Percentiles rank a stretch among this genome's conserved stretches.
phyloP scores from a whole-genome alignment of 768 basidiomycete genomes.

The Sarcomyxa edulis region DNA sequence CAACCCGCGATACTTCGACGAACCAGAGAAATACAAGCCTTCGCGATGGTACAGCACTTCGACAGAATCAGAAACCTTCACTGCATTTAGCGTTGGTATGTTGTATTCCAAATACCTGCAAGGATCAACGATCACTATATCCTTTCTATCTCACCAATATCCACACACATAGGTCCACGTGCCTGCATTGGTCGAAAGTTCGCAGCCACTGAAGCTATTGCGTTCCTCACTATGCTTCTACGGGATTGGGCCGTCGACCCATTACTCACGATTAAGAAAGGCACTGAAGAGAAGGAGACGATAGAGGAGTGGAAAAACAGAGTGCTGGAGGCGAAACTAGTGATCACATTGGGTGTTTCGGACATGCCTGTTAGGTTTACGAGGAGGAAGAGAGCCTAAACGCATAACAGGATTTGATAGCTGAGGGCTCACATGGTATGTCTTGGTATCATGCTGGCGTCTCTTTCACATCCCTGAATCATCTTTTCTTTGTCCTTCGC shows the following conservation, averaged over 20 bases:
- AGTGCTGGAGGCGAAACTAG: slow-evolving; percentile 16
- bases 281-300: slow-evolving; percentile 26
- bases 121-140: background rate
- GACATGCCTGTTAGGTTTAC: slow-evolving; percentile 14
- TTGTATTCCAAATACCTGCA: background rate
- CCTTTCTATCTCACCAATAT: background rate
- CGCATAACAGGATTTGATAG: no score
- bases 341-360: slow-evolving; percentile 18
- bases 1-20: slow-evolving; percentile 44
- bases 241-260: slow-evolving; percentile 51
- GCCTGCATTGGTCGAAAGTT: slow-evolving; percentile 54
- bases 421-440: no score
- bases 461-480: no score
- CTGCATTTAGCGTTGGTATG: slow-evolving; percentile 42
- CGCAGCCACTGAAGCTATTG: slow-evolving; percentile 45
- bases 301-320: slow-evolving; percentile 17
- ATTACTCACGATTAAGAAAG: no score
- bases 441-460: no score
- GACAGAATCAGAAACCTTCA: slow-evolving; percentile 36
- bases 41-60: slow-evolving; percentile 43
- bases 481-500: no score
- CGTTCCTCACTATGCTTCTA: slow-evolving; percentile 45
- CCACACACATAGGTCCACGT: slow-evolving; percentile 33
- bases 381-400: slow-evolving; percentile 4
- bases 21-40: slow-evolving; percentile 42